Evolutionary conservation across 257 asterid species (phyloP), one percentile per base, ranked within the genome.

Genomic region (Solanum medicagineum): DNA sequence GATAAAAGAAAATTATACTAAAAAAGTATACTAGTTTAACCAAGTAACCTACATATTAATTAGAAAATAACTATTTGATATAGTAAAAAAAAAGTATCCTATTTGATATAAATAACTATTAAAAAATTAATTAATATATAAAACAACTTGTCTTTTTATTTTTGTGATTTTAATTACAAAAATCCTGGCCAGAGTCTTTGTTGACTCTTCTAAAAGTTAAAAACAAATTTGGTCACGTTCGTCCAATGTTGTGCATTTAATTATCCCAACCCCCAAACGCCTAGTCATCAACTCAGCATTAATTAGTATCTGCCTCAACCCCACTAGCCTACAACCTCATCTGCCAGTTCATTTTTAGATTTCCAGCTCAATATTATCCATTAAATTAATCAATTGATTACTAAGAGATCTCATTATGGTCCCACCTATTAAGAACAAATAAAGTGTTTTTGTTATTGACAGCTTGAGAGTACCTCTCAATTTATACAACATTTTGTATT

Each of bases 191-290:
- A 36, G 42, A 47, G 66, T 59, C 29, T 20, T n/a, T 59, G 66
- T 59, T 59, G 32, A 59, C 29, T 59, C 66, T n/a, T 54, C 1
- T n/a, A 59, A n/a, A n/a, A 59, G 29, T 59, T 59, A 32, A 36
- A 36, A 36, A 36, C 4, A 36, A 55, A 20, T 49, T 36, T 81
- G 13, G 75, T 86, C 85, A 84, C 85, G 85, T 79, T 87, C 81
- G 85, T 88, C 87, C 86, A 85, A 75, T 90, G 83, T 82, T 55
- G 40, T 47, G 87, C 86, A 88, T 75, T 90, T 68, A 89, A 86
- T 83, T 84, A 77, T 87, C 83, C 88, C 81, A 75, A 75, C 88
- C 14, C 8, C 15, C 54, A 60, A 20, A 57, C 77, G 60, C 55
- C 60, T 74, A 45, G 65, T 83, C 83, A 71, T 88, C 87, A 88